A percentile compares a stretch with the other conserved stretches of the same genome.
phyloP scores from a whole-genome alignment of 1,139 yeast species.

The Taphrina deformans region DNA sequence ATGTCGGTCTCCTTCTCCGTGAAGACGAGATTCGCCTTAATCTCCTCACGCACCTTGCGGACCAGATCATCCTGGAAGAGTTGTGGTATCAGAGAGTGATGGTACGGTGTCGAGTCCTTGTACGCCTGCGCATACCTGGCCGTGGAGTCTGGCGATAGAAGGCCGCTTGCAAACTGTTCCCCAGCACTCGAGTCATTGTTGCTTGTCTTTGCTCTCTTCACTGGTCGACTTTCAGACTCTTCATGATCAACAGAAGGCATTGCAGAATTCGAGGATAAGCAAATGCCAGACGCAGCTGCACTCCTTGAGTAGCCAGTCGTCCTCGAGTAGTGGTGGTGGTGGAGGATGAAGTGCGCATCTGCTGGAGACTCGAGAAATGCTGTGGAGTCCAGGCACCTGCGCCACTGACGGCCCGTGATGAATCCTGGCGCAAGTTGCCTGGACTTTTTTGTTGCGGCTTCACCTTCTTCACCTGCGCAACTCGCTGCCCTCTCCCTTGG shows the following conservation, averaged over 20 bases:
- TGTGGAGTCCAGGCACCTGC: background rate
- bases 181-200: background rate
- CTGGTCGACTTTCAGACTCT: constrained; percentile 7
- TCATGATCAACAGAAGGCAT: background rate
- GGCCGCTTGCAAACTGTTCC: constrained; percentile 3
- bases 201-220: constrained; percentile 10
- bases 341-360: too few relatives aligned
- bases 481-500: background rate
- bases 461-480: background rate
- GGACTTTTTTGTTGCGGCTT: constrained; percentile 5
- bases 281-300: too few relatives aligned
- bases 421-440: background rate
- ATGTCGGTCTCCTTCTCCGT: constrained; percentile 96
- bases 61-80: constrained; percentile 74
- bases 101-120: constrained; percentile 59
- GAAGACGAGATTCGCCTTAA: constrained; percentile 77
- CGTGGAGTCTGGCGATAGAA: constrained; percentile 2
- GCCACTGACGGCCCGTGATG: background rate
- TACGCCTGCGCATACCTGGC: constrained; percentile 15
- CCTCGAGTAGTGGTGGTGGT: too few relatives aligned
- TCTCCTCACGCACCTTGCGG: constrained; percentile 78
- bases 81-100: constrained; percentile 80
- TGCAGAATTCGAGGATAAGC: background rate
- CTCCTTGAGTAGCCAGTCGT: too few relatives aligned
- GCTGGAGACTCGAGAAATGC: background rate